Evolutionary conservation across 164 flowering plant genomes (phyloP).

Genomic region (Vitis amurensis): DNA sequence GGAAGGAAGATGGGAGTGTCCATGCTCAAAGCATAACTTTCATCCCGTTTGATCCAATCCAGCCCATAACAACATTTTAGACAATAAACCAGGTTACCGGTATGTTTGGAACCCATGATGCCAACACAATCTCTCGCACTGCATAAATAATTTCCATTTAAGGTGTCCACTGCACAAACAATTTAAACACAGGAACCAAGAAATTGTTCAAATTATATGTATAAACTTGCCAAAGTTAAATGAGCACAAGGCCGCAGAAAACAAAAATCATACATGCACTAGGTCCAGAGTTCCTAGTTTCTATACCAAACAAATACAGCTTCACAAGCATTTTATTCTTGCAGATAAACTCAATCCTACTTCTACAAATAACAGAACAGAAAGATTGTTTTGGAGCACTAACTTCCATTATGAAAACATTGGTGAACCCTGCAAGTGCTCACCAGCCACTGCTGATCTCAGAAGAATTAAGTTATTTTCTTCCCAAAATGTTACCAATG

Average conservation of each 20-base stretch:
- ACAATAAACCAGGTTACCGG: no score
- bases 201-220: no score
- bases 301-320: constrained; percentile 11
- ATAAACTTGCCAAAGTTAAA: no score
- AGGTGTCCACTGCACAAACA: no score
- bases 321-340: constrained; percentile 24
- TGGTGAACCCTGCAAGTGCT: constrained; percentile 7
- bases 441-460: constrained; percentile 5
- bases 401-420: background rate
- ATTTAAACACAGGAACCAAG: no score
- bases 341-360: constrained; percentile 13
- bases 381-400: background rate
- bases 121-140: no score
- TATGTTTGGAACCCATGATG: no score
- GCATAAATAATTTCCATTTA: no score
- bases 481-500: background rate
- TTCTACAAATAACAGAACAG: constrained; percentile 17
- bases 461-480: background rate
- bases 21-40: no score
- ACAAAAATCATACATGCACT: constrained; percentile 12
- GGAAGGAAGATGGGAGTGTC: no score
- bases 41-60: no score
- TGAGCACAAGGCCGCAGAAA: background rate
- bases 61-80: no score
- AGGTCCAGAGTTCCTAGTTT: constrained; percentile 7